Percentiles rank a stretch among this genome's conserved stretches.
These are phyloP conservation scores for Cyclotella kingstonii DNA, from an alignment of 108 stramenopile species.

Conservation along the genomic window DNA sequence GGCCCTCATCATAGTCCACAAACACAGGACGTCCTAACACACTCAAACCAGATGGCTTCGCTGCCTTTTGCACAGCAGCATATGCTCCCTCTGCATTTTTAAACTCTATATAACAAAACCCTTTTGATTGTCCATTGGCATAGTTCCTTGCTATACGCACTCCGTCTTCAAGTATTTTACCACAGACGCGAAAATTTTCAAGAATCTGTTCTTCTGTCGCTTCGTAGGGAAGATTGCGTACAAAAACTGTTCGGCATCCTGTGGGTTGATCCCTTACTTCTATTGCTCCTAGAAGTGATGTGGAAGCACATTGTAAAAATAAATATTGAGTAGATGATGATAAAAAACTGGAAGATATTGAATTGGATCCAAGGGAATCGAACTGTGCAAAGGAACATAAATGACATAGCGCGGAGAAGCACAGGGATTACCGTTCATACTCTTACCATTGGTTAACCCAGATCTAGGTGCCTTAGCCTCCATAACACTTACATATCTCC, in stretches of 20 bases:
- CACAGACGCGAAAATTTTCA: conserved; percentile 55
- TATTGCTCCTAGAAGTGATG: conserved; percentile 14
- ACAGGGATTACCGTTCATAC: background rate
- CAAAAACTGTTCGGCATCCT: conserved; percentile 81
- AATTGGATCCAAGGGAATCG: background rate
- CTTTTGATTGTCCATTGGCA: conserved; percentile 61
- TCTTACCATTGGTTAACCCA: conserved; percentile 37
- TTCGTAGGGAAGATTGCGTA: conserved; percentile 90
- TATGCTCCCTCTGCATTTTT: conserved; percentile 57
- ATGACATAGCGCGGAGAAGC: background rate
- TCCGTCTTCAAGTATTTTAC: conserved; percentile 58
- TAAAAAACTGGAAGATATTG: background rate
- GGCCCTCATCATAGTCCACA: conserved; percentile 80
- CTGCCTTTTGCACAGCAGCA: conserved; percentile 54
- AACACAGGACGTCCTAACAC: conserved; percentile 56
- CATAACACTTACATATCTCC: conserved; percentile 79
- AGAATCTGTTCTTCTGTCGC: conserved; percentile 80
- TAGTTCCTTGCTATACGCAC: conserved; percentile 75
- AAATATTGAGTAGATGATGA: background rate
- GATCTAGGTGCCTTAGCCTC: conserved; percentile 57
- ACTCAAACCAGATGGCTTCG: conserved; percentile 45
- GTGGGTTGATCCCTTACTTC: conserved; percentile 38
- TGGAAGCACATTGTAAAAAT: background rate
- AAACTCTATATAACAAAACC: conserved; percentile 81
- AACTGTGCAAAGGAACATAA: background rate